These are phyloP conservation scores for Scedosporium boydii DNA, from an alignment of 2,329 filamentous ascomycete genomes.

Conservation along the genomic window DNA sequence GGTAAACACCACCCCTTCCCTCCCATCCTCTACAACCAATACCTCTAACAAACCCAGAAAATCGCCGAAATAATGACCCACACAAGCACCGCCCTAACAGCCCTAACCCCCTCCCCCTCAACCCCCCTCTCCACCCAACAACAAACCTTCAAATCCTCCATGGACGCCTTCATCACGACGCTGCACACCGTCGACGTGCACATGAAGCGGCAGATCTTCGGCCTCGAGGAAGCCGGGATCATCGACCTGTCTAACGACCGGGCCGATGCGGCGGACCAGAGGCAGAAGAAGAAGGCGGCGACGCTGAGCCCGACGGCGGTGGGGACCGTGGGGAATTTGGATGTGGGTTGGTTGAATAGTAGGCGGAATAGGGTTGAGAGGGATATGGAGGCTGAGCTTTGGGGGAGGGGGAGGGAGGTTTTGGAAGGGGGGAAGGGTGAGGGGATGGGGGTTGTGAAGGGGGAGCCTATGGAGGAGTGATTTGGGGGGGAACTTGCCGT, in stretches of 20 bases:
- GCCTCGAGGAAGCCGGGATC: slow-evolving; percentile 72
- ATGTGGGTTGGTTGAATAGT: slow-evolving; percentile 85
- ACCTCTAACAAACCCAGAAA: slow-evolving; percentile 9
- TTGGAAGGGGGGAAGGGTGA: slow-evolving; percentile 16
- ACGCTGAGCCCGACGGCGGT: slow-evolving; percentile 44
- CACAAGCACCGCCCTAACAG: slow-evolving; percentile 35
- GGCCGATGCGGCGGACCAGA: slow-evolving; percentile 1
- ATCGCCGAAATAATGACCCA: slow-evolving; percentile 30
- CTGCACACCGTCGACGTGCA: slow-evolving; percentile 67
- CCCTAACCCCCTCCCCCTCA: slow-evolving; percentile 25
- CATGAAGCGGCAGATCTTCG: slow-evolving; percentile 60
- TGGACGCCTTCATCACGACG: slow-evolving; percentile 59
- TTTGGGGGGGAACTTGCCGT: not conserved
- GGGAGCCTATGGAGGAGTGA: not conserved
- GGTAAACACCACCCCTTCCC: slow-evolving; percentile 24
- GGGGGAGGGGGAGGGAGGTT: slow-evolving; percentile 37
- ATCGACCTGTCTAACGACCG: slow-evolving; percentile 38
- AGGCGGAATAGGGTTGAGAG: slow-evolving; percentile 71
- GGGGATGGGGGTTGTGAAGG: not conserved
- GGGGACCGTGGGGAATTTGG: slow-evolving; percentile 52
- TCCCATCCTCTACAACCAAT: not conserved
- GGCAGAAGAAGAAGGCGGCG: slow-evolving; percentile 15
- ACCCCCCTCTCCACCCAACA: slow-evolving; percentile 40
- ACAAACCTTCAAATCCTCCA: slow-evolving; percentile 47
- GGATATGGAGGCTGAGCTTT: slow-evolving; percentile 75